Evolutionary conservation across 2,329 filamentous ascomycete species (phyloP).

Genomic region (Colletotrichum sp.): DNA sequence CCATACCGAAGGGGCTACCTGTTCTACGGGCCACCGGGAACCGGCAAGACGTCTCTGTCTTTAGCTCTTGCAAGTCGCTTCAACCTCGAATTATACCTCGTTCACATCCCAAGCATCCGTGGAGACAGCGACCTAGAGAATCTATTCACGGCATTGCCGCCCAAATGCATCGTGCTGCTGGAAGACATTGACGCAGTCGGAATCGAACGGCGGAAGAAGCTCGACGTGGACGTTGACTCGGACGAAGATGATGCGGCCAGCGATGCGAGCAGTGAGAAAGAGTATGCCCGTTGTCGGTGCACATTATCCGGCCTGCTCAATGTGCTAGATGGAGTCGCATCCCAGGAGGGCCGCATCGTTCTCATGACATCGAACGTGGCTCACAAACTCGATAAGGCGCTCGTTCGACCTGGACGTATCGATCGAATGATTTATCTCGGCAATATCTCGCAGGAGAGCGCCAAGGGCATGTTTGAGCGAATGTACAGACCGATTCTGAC

Average conservation of each 20-base stretch:
- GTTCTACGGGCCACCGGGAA: slow-evolving; percentile 75
- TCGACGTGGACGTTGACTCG: slow-evolving; percentile 13
- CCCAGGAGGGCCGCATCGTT: slow-evolving; percentile 69
- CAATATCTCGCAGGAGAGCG: slow-evolving; percentile 48
- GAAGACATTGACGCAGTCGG: slow-evolving; percentile 31
- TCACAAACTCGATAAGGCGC: slow-evolving; percentile 64
- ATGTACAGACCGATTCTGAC: not conserved
- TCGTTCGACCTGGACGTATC: slow-evolving; percentile 70
- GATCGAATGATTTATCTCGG: slow-evolving; percentile 72
- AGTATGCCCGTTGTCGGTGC: slow-evolving; percentile 17
- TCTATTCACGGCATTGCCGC: slow-evolving; percentile 31
- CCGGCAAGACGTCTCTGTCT: slow-evolving; percentile 78
- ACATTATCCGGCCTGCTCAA: slow-evolving; percentile 71
- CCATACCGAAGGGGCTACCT: slow-evolving; percentile 77
- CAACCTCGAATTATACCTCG: slow-evolving; percentile 75
- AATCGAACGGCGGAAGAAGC: slow-evolving; percentile 22
- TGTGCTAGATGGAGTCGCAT: slow-evolving; percentile 70
- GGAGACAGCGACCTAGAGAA: slow-evolving; percentile 32
- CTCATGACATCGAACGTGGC: slow-evolving; percentile 75
- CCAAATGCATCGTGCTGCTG: slow-evolving; percentile 27
- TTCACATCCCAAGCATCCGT: slow-evolving; percentile 63
- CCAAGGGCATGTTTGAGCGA: slow-evolving; percentile 16
- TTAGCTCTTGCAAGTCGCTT: slow-evolving; percentile 73
- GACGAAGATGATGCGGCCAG: slow-evolving; percentile 29
- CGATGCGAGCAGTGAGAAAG: not conserved